phyloP scores from a whole-genome alignment of 2,329 filamentous ascomycete genomes.

The Coniella vitis region DNA sequence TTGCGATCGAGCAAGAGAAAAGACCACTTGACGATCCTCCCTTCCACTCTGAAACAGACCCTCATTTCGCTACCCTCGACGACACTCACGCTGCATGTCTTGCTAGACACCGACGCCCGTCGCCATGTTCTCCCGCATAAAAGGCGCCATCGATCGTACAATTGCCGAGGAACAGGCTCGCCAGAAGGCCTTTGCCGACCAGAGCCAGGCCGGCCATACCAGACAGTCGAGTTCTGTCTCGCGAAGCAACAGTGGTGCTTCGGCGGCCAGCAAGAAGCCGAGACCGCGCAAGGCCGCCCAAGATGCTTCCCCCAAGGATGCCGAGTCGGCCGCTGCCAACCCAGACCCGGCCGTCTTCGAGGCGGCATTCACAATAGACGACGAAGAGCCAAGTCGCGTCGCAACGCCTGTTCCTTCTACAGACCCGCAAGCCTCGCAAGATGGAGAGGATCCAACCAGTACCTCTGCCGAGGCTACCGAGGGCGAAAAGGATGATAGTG shows the following conservation, averaged over 20 bases:
- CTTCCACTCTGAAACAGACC: background rate
- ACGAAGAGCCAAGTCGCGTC: constrained; percentile 52
- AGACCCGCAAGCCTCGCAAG: constrained; percentile 9
- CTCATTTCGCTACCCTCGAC: background rate
- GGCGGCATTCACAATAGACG: constrained; percentile 78
- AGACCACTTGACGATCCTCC: background rate
- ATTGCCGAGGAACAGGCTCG: constrained; percentile 90
- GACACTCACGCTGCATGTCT: background rate
- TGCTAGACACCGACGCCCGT: background rate
- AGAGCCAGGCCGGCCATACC: constrained; percentile 34
- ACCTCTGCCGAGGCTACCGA: constrained; percentile 5
- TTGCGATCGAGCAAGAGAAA: background rate
- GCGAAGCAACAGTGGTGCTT: constrained; percentile 27
- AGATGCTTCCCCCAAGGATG: constrained; percentile 24
- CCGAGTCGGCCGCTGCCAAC: constrained; percentile 36
- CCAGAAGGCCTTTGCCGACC: constrained; percentile 45
- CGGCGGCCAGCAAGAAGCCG: constrained; percentile 27
- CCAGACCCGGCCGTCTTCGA: constrained; percentile 87
- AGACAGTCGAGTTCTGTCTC: constrained; percentile 35
- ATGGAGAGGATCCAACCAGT: constrained; percentile 11
- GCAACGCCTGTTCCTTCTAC: constrained; percentile 9
- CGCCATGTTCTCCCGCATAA: constrained; percentile 55
- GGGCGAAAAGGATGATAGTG: constrained; percentile 10
- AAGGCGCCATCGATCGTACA: constrained; percentile 76
- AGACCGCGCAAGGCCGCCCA: constrained; percentile 37